Conservation (phyloP, 2,329 filamentous ascomycete species). For the Colletotrichum gigasporum region DNA sequence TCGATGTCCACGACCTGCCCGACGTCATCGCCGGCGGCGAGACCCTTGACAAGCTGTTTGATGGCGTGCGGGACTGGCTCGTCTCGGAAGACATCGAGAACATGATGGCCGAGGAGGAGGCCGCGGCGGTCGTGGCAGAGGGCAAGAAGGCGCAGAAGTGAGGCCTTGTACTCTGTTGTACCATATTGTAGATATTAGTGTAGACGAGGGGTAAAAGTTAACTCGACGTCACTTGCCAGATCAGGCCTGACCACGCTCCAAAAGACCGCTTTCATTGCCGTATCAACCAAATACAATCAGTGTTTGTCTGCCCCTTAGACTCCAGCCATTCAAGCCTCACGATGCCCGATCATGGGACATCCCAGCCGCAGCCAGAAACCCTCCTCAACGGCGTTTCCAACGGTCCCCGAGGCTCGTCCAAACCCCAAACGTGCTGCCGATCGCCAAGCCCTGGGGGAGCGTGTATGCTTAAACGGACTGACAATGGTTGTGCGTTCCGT, state of each 20-base stretch:
- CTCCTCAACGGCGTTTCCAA: neutral
- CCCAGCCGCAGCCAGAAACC: neutral
- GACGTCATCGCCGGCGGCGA: constrained; percentile 81
- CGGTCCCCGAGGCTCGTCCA: neutral
- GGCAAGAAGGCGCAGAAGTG: constrained; percentile 30
- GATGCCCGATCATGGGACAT: neutral
- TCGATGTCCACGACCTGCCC: constrained; percentile 82
- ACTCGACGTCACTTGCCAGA: too few species aligned
- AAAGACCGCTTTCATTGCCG: too few species aligned
- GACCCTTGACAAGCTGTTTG: constrained; percentile 78
- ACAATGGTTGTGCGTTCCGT: neutral
- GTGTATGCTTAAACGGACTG: constrained; percentile 6
- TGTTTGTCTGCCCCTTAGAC: too few species aligned
- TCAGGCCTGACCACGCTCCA: too few species aligned
- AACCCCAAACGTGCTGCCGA: constrained; percentile 2
- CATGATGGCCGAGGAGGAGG: constrained; percentile 71
- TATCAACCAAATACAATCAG: too few species aligned
- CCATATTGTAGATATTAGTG: constrained; percentile 4
- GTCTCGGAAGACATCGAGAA: constrained; percentile 77
- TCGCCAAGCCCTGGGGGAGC: constrained; percentile 10
- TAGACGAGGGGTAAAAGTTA: neutral
- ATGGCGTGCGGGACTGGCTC: constrained; percentile 81
- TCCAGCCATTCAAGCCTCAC: too few species aligned
- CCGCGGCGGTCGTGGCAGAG: constrained; percentile 36
- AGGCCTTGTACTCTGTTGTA: neutral